Base-by-base conservation (phyloP, 176 grass and related monocot species). In the Raddia distichophylla region DNA sequence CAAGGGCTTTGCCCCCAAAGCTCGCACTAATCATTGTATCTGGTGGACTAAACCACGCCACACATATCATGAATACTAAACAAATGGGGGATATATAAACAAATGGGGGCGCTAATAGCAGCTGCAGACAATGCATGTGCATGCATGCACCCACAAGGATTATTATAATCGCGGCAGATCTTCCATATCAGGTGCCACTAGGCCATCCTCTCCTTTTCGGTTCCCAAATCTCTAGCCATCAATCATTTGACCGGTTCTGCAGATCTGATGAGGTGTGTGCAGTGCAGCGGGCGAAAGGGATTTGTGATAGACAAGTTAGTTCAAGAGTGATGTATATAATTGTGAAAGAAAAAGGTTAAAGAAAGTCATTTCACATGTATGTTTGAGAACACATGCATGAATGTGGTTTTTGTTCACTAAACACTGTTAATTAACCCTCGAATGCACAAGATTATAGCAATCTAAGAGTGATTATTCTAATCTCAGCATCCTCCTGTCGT, bases 1-100 rank as follows among this genome's bases (percentile, higher is more conserved):
- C 19, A 83, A 83, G 48, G 45, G 12, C 1, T 75, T 75, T 76
- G 6, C 56, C 18, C 18, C 13, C 1, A 22, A 17, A 14, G 17
- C 45, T 73, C 57, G 10, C 69, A 11, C 47, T 83, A 66, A 75
- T 75, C 35, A 75, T 67, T 67, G 61, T 44, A 65, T 66, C 59
- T 12, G 71, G 5, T 34, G 40, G 9, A 56, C 19, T 33, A n/a
- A 83, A 57, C 37, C 18, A 75, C 48, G 32, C 33, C 60, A 46
- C 50, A 44, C 70, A 15, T 0, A 27, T 56, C 8, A 40, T 5
- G 37, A 40, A 40, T 15, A 32, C n/a, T n/a, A n/a, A n/a, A n/a
- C n/a, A n/a, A n/a, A n/a, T n/a, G n/a, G n/a, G n/a, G n/a, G n/a
- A n/a, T n/a, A n/a, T n/a, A n/a, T n/a, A 60, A 60, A 60, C 55